Conservation (phyloP, 2,329 filamentous ascomycete species). For the Pseudocercospora vitis region DNA sequence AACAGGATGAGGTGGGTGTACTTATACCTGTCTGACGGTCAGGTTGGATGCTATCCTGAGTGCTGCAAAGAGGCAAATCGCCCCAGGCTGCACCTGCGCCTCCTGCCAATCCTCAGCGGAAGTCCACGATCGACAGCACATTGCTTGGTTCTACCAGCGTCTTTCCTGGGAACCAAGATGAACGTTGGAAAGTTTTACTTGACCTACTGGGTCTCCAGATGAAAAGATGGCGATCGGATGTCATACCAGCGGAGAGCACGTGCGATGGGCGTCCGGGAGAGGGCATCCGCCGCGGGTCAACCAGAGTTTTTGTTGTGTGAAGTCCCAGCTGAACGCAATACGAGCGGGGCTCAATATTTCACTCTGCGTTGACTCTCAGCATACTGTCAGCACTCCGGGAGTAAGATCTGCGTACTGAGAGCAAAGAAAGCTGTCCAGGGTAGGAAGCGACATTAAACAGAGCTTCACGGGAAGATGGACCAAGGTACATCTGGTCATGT, state of each 20-base stretch:
- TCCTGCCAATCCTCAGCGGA: conserved; percentile 2
- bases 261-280: neutral
- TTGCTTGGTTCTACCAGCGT: neutral
- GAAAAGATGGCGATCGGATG: neutral
- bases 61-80: neutral
- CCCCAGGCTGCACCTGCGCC: neutral
- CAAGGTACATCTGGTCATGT: neutral
- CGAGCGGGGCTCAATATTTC: neutral
- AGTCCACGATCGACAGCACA: neutral
- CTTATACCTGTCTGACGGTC: conserved; percentile 19
- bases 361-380: neutral
- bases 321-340: neutral
- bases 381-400: too few species aligned
- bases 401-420: neutral
- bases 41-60: neutral
- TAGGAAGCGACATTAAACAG: neutral
- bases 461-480: neutral
- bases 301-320: neutral
- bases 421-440: neutral
- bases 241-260: neutral
- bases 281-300: neutral
- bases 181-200: conserved; percentile 1
- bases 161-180: neutral
- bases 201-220: neutral
- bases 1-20: conserved; percentile 9